Evolutionary conservation across 1,284 basidiomycete species (phyloP).

Genomic region (Limonomyces culmigenus): DNA sequence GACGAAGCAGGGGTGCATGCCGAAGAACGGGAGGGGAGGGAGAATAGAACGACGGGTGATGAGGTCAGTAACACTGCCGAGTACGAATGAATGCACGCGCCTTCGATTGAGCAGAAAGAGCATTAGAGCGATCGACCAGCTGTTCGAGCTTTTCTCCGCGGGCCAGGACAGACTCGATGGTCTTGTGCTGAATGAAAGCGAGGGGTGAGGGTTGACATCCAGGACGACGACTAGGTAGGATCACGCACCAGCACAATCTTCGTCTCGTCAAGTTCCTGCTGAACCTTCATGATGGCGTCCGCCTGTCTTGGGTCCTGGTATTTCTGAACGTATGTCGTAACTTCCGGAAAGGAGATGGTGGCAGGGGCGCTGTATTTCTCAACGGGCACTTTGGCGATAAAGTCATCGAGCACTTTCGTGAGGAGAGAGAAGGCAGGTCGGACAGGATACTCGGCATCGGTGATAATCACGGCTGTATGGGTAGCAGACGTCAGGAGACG

Average conservation of each 20-base stretch:
- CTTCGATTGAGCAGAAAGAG: conserved; percentile 81
- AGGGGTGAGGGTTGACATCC: no score
- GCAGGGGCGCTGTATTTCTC: conserved; percentile 45
- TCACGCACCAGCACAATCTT: conserved; percentile 85
- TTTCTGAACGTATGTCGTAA: conserved; percentile 73
- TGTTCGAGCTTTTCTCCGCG: conserved; percentile 97
- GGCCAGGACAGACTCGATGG: conserved; percentile 93
- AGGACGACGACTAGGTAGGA: conserved; percentile 1
- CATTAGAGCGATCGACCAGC: conserved; percentile 88
- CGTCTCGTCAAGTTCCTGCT: conserved; percentile 96
- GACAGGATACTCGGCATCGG: conserved; percentile 93
- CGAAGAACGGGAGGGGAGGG: background rate
- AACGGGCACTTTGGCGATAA: conserved; percentile 64
- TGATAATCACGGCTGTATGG: conserved; percentile 69
- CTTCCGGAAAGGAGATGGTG: conserved; percentile 52
- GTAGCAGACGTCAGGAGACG: background rate
- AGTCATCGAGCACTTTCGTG: conserved; percentile 91
- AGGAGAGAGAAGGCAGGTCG: conserved; percentile 93
- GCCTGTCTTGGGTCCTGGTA: conserved; percentile 98
- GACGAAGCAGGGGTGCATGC: no score
- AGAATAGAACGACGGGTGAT: background rate
- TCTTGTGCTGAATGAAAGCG: conserved; percentile 88
- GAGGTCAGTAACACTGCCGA: background rate
- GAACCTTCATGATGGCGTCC: conserved; percentile 97
- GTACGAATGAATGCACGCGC: background rate